phyloP scores from a whole-genome alignment of 2,329 filamentous ascomycete genomes.

The Cladobotryum mycophilum region DNA sequence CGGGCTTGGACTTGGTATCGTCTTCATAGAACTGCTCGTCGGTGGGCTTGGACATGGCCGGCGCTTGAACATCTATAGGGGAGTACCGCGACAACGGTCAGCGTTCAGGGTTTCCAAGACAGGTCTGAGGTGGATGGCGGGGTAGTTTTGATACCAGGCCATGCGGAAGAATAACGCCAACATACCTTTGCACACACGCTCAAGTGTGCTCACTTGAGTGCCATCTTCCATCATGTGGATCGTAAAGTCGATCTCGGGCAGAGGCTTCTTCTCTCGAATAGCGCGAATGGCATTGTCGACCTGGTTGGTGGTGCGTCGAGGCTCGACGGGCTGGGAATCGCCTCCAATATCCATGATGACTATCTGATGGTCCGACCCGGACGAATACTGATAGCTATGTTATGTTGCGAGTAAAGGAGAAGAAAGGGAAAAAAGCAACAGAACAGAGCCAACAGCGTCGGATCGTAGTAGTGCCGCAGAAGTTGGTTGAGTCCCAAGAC shows the following conservation, averaged over 20 bases:
- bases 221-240: conserved; percentile 98
- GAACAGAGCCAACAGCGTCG: background rate
- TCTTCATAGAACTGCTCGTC: conserved; percentile 93
- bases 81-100: conserved; percentile 12
- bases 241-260: conserved; percentile 97
- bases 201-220: conserved; percentile 86
- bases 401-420: background rate
- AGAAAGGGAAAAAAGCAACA: background rate
- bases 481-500: background rate
- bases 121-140: conserved; percentile 5
- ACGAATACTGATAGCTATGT: no score
- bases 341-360: conserved; percentile 45
- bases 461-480: background rate
- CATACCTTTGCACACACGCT: conserved; percentile 97
- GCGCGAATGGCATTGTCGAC: conserved; percentile 89
- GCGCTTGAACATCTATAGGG: conserved; percentile 86
- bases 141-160: conserved; percentile 5
- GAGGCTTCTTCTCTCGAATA: conserved; percentile 88
- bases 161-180: conserved; percentile 7
- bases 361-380: conserved; percentile 7
- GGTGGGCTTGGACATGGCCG: conserved; percentile 84
- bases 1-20: conserved; percentile 77
- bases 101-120: background rate
- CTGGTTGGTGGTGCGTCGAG: conserved; percentile 49
- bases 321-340: conserved; percentile 29